Evolutionary conservation across 1,284 basidiomycete species (phyloP), one percentile per base, ranked within the genome.

Genomic region (Cutaneotrichosporon sp.): DNA sequence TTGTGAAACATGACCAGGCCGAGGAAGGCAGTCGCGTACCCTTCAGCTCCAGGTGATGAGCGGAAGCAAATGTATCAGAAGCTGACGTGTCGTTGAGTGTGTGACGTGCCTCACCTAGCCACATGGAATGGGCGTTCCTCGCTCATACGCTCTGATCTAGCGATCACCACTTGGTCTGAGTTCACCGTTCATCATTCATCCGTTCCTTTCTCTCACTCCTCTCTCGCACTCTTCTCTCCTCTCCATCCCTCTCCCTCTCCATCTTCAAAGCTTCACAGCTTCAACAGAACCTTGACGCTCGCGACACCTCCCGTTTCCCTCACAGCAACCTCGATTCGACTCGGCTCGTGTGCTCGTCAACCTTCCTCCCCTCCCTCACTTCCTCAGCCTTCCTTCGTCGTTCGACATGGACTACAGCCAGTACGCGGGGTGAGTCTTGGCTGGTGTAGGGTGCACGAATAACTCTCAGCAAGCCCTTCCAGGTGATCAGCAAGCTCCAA

Each of bases 401-500:
- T 27, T 27, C 42, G 60, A 14, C 54, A 71, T 72, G 68, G 76
- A 78, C 61, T 78, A 78, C 60, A 69, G 66, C 51, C 74, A 76
- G 62, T 78, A 73, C 71, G 74, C 76, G 62, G 63, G 63, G 66
- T 67, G 43, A 42, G 66, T 47, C 6, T 3, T 4, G 14, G 11
- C 16, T 20, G 5, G n/a, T 42, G 1, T 49, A 24, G 9, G 22
- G 14, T 4, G 38, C n/a, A 36, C 31, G 24, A 34, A 7, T 3
- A 14, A 25, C 16, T n/a, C 27, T 20, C 54, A 78, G 76, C 22
- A 74, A 75, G 63, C 77, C 77, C 22, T 78, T 78, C 61, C 75
- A 77, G 66, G 74, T 78, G 33, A 71, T 78, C 57, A 76, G 74
- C n/a, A 75, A 75, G 55, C 69, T 77, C 14, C 72, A 74, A 29